These are phyloP conservation scores for Setaria viridis DNA, from an alignment of 202 grass and related monocot genomes.

Conservation along the genomic window DNA sequence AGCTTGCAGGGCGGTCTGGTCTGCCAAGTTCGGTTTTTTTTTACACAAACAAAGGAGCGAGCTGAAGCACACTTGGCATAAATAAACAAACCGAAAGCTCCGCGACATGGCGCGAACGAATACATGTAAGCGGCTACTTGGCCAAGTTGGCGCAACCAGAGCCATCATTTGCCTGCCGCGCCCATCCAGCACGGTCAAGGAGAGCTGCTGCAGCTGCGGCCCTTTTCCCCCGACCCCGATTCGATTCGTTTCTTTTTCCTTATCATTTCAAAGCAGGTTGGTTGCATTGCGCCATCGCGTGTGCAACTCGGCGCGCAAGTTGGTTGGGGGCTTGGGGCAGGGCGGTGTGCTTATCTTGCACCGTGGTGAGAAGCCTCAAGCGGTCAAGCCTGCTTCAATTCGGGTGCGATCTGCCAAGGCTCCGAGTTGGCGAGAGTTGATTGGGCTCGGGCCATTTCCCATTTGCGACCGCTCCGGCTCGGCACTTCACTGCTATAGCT, in stretches of 20 bases:
- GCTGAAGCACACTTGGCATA: background rate
- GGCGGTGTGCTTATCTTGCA: background rate
- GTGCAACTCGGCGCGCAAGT: conserved; percentile 31
- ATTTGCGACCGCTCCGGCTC: too few relatives aligned
- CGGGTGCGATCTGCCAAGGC: too few relatives aligned
- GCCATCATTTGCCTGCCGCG: conserved; percentile 9
- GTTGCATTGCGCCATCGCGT: conserved; percentile 16
- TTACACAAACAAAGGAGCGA: background rate
- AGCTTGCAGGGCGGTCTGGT: conserved; percentile 12
- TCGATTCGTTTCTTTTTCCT: background rate
- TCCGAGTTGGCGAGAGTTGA: too few relatives aligned
- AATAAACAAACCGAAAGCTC: conserved; percentile 5
- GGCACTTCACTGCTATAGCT: too few relatives aligned
- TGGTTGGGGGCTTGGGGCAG: background rate
- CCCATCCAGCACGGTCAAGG: conserved; percentile 16
- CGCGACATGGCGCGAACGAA: background rate
- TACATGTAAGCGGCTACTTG: conserved; percentile 40
- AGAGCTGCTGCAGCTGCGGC: background rate
- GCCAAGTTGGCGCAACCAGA: conserved; percentile 46
- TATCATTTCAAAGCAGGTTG: background rate
- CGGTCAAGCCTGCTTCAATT: too few relatives aligned
- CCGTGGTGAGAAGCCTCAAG: background rate
- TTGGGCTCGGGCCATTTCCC: too few relatives aligned
- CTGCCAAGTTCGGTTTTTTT: background rate
- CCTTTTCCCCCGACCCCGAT: background rate